Base-by-base conservation (phyloP, 169 alveolate genomes). In the Cryptosporidium viatorum region DNA sequence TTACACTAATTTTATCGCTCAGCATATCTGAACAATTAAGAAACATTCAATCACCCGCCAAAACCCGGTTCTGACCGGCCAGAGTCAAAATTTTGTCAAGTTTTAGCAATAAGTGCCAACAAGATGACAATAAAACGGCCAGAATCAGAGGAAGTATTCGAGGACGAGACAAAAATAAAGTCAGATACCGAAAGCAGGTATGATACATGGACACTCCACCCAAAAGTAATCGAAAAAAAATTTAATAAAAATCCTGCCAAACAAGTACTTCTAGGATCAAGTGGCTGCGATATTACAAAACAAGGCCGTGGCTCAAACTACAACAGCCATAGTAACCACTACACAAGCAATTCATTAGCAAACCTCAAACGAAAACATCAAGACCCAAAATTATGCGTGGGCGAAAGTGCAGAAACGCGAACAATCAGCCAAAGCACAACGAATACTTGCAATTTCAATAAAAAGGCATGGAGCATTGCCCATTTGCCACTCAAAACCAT, bases 401-500 rank as follows among this genome's bases (percentile, higher is more conserved):
- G 0, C 5, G 21, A 48, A 48, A 16, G 14, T 7, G 8, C 55
- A 48, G 55, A 48, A 48, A 48, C 5, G 21, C 55, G 5, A 16
- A 14, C 55, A 48, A 14, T 10, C 48, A 41, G 2, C 8, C 23
- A 60, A 12, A 29, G 21, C 37, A 6, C 71, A 2, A 31, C 21
- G 1, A 5, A 26, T 31, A 33, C 21, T 6, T 31, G 26, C 37
- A 45, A 48, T 43, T 37, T 69, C 7, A 29, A 69, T 29, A 69
- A 69, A 8, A 69, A 69, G 7, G 84, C 84, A 12, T 69, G 84
- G 84, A 69, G 31, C 37, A 69, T 26, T 26, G 48, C 84, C 16
- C 60, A 37, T n/a, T n/a, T 69, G 10, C 84, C 84, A 18, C 60
- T 69, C 43, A 69, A 69, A 35, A 37, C 84, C 37, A 69, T 69